These are phyloP conservation scores for Hydnomerulius pinastri DNA, from an alignment of 768 basidiomycete species.

Conservation along the genomic window DNA sequence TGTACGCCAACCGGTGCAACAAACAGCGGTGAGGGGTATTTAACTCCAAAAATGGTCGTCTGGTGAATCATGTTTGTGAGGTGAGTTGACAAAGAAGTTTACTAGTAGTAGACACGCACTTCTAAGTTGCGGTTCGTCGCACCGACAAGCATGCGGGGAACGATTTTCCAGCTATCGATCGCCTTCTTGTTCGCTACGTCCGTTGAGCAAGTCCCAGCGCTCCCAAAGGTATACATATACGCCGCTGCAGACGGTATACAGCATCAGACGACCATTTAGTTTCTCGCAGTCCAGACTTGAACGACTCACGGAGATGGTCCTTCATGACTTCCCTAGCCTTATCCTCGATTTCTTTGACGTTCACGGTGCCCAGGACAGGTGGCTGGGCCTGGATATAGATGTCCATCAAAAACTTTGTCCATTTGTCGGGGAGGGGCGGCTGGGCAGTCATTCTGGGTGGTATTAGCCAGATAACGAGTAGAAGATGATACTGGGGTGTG, in stretches of 20 bases:
- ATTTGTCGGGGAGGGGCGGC: slow-evolving; percentile 23
- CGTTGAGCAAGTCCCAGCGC: slow-evolving; percentile 72
- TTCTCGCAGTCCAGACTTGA: too few relatives aligned
- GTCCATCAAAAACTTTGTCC: slow-evolving; percentile 25
- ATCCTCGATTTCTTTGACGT: slow-evolving; percentile 62
- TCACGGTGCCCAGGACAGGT: slow-evolving; percentile 55
- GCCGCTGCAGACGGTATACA: slow-evolving; percentile 42
- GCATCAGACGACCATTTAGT: not conserved
- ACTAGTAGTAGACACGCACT: slow-evolving; percentile 44
- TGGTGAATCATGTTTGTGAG: too few relatives aligned
- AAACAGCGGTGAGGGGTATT: slow-evolving; percentile 59
- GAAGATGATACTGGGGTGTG: too few relatives aligned
- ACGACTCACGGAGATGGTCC: slow-evolving; percentile 49
- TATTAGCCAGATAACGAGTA: not conserved
- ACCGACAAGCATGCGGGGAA: slow-evolving; percentile 79
- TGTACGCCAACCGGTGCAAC: slow-evolving; percentile 81
- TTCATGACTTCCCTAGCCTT: slow-evolving; percentile 65
- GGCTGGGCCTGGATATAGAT: slow-evolving; percentile 20
- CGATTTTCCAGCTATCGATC: slow-evolving; percentile 67
- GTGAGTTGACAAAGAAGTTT: too few relatives aligned
- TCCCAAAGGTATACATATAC: slow-evolving; percentile 77
- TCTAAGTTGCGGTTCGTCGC: slow-evolving; percentile 59
- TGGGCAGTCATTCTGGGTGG: slow-evolving; percentile 17
- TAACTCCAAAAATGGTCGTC: slow-evolving; percentile 74
- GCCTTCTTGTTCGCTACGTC: slow-evolving; percentile 65